Evolutionary conservation across 441 rosid species (phyloP), one percentile per base, ranked within the genome.

Genomic region (Adansonia gregorii): DNA sequence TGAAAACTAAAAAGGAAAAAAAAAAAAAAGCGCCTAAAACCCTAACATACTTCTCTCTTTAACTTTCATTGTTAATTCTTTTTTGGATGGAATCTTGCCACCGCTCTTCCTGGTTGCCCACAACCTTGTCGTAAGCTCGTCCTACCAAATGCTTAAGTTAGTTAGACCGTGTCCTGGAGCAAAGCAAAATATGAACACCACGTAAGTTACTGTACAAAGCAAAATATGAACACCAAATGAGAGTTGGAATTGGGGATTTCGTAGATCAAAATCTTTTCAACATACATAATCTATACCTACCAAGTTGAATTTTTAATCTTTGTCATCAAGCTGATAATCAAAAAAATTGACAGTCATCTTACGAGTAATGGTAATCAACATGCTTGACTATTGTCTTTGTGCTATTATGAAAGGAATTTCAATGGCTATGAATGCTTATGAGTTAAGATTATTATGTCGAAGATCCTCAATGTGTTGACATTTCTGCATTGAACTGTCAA

Each of bases 71-170:
- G 80, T 79, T 67, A 93, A 80, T 49, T 88, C 94, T 77, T 93
- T 91, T 79, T 85, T 86, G 0, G 90, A 83, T 14, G 92, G 98
- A 52, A 83, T 56, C 74, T 80, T 75, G 11, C 81, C 77, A 9
- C 88, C 81, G 2, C 73, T 72, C 75, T 64, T 83, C 15, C 60
- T 64, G 5, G 85, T 81, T 5, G 83, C 86, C 8, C 64, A 51
- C 92, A 93, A 93, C 98, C 99, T 93, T 12, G 88, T 88, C 79
- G 78, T 82, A 14, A 95, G 85, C 88, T 95, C 99, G 19, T 92
- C 93, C 99, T 92, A 83, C 81, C 63, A 66, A 77, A 76, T 45
- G 22, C 68, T 60, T 55, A 43, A n/a, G 2, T 19, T 58, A 20
- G 74, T 67, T 43, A 48, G 52, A 39, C 39, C 19, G 54, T 52